Conservation (phyloP, 176 grass and related monocot genomes). For the Sorghum bicolor region DNA sequence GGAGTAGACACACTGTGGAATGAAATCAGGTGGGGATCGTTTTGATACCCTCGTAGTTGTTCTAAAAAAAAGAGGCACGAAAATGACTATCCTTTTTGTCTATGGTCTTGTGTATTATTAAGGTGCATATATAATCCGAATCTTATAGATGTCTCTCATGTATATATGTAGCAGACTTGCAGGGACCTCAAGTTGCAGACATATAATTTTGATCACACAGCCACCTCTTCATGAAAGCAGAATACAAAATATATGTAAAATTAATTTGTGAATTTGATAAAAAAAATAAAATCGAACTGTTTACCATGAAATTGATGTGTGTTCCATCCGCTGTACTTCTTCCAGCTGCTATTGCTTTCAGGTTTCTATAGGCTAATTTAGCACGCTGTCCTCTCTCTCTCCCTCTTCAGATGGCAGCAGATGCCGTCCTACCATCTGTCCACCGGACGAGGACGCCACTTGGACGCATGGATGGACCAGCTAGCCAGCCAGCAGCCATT, state of each 20-base stretch:
- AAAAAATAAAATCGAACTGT: neutral
- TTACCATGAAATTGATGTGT: neutral
- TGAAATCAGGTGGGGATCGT: no score
- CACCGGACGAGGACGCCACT: conserved; percentile 11
- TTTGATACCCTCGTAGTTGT: no score
- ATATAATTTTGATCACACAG: neutral
- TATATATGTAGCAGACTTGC: neutral
- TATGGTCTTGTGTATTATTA: neutral
- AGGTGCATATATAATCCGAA: neutral
- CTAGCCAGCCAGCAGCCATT: neutral
- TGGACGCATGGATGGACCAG: conserved; percentile 19
- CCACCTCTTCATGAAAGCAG: neutral
- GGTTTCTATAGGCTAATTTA: neutral
- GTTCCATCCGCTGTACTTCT: neutral
- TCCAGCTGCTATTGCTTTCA: neutral
- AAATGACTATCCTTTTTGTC: neutral
- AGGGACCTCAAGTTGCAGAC: neutral
- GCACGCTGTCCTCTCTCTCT: neutral
- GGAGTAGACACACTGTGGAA: no score
- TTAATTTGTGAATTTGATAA: neutral
- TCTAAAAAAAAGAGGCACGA: no score
- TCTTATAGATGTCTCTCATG: neutral
- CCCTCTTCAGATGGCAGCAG: no score
- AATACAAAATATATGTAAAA: neutral
- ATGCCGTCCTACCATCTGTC: neutral